phyloP scores from a whole-genome alignment of 2,329 filamentous ascomycete genomes.

The Colletotrichum filicis region DNA sequence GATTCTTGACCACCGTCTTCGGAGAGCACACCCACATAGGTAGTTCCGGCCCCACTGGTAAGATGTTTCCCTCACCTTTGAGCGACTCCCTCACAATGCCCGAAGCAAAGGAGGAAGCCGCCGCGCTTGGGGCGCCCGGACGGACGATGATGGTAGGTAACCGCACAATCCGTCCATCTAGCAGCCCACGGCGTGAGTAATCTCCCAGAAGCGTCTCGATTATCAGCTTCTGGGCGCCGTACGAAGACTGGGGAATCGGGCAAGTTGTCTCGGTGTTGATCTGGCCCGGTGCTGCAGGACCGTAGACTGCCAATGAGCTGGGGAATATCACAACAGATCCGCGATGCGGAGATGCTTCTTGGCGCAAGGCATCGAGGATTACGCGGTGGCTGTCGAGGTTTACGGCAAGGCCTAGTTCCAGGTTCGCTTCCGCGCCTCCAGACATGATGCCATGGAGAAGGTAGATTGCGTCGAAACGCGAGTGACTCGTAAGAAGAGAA shows the following conservation, averaged over 20 bases:
- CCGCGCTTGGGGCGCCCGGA: constrained; percentile 68
- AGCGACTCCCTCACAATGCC: constrained; percentile 72
- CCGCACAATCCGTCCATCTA: constrained; percentile 66
- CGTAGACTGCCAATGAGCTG: constrained; percentile 70
- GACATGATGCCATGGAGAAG: constrained; percentile 75
- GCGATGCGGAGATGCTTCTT: constrained; percentile 44
- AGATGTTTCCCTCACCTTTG: constrained; percentile 55
- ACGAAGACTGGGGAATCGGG: constrained; percentile 66
- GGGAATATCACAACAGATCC: constrained; percentile 68
- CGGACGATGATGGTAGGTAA: constrained; percentile 71
- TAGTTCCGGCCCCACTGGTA: constrained; percentile 54
- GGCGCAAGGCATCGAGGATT: constrained; percentile 63
- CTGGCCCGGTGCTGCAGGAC: constrained; percentile 46
- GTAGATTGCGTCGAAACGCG: constrained; percentile 59
- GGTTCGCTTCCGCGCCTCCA: constrained; percentile 67
- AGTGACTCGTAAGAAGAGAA: constrained; percentile 40
- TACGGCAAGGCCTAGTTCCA: constrained; percentile 64
- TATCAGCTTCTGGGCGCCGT: constrained; percentile 72
- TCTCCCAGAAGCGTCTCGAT: constrained; percentile 69
- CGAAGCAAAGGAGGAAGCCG: constrained; percentile 69
- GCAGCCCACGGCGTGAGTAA: constrained; percentile 59
- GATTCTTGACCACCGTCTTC: constrained; percentile 55
- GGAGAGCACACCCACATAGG: constrained; percentile 61
- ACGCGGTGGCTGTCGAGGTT: constrained; percentile 67
- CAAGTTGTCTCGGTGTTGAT: constrained; percentile 53